Evolutionary conservation across 371 early-diverging fungal species (phyloP).

Genomic region (Mortierella sp.): DNA sequence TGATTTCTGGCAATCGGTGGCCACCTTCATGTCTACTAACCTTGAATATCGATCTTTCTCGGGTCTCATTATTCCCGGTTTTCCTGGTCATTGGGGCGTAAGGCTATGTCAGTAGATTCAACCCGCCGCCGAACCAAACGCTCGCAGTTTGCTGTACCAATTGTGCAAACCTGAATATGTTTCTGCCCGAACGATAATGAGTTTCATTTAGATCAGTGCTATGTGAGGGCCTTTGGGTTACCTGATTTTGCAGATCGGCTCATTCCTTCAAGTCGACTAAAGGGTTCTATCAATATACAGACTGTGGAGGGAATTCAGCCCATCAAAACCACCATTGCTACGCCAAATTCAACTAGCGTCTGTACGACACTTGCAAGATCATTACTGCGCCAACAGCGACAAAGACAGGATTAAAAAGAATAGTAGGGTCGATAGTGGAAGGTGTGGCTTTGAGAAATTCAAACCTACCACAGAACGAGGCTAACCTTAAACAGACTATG

Average conservation of each 20-base stretch:
- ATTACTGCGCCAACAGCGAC: background rate
- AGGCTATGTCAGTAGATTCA: too few relatives aligned
- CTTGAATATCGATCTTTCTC: too few relatives aligned
- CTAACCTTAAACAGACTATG: conserved; percentile 1
- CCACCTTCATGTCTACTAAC: too few relatives aligned
- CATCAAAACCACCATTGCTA: conserved; percentile 27
- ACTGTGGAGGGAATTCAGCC: conserved; percentile 18
- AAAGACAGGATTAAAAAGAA: background rate
- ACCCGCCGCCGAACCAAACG: too few relatives aligned
- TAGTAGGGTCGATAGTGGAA: too few relatives aligned
- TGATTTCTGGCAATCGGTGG: too few relatives aligned
- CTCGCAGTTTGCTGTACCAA: too few relatives aligned
- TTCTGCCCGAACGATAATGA: too few relatives aligned
- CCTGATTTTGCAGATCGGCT: conserved; percentile 30
- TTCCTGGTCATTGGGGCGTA: too few relatives aligned
- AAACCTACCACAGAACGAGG: conserved; percentile 11
- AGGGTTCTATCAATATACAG: conserved; percentile 13
- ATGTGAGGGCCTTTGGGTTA: conserved; percentile 49
- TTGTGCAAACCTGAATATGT: too few relatives aligned
- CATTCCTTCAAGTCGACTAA: conserved; percentile 10
- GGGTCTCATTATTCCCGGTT: too few relatives aligned
- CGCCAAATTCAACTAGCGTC: background rate
- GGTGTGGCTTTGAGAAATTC: conserved; percentile 4
- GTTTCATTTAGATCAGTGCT: too few relatives aligned
- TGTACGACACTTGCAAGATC: conserved; percentile 18